Evolutionary conservation across 495 filamentous ascomycete species (phyloP).

Genomic region (Filosporella fistucella): DNA sequence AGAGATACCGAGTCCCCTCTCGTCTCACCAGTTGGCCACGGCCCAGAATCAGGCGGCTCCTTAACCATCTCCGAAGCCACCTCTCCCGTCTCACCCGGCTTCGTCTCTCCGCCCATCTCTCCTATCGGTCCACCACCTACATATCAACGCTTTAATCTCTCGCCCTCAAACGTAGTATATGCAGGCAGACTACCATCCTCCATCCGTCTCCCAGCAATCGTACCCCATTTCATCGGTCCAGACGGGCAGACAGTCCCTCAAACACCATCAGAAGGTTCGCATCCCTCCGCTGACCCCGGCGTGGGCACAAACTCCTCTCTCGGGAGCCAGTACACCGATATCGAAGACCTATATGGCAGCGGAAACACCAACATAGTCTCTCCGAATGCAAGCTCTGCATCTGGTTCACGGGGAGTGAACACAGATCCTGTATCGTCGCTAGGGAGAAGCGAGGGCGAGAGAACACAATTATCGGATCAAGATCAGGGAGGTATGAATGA

Average conservation of each 20-base stretch:
- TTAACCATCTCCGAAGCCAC: constrained; percentile 7
- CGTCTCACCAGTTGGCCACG: background rate
- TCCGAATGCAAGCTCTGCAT: no score
- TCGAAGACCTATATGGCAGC: constrained; percentile 27
- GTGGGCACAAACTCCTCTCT: constrained; percentile 27
- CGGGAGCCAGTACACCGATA: constrained; percentile 46
- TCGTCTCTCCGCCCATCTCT: constrained; percentile 2
- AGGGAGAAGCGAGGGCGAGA: no score
- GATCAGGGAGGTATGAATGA: no score
- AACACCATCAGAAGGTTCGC: constrained; percentile 1
- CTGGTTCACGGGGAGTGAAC: no score
- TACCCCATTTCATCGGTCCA: constrained; percentile 32
- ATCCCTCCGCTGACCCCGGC: background rate
- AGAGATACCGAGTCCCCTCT: constrained; percentile 15
- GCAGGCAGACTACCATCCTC: constrained; percentile 45
- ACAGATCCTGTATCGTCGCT: no score
- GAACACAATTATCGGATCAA: no score
- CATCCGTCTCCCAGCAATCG: constrained; percentile 35
- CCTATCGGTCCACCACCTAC: constrained; percentile 34
- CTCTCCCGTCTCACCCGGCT: constrained; percentile 17
- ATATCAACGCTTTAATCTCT: constrained; percentile 37
- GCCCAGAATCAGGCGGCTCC: constrained; percentile 1
- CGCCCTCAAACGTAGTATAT: constrained; percentile 43
- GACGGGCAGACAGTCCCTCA: constrained; percentile 22
- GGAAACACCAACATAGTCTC: background rate